Evolutionary conservation across 1,284 basidiomycete genomes (phyloP), one percentile per base, ranked within the genome.

Genomic region (Flammula alnicola): DNA sequence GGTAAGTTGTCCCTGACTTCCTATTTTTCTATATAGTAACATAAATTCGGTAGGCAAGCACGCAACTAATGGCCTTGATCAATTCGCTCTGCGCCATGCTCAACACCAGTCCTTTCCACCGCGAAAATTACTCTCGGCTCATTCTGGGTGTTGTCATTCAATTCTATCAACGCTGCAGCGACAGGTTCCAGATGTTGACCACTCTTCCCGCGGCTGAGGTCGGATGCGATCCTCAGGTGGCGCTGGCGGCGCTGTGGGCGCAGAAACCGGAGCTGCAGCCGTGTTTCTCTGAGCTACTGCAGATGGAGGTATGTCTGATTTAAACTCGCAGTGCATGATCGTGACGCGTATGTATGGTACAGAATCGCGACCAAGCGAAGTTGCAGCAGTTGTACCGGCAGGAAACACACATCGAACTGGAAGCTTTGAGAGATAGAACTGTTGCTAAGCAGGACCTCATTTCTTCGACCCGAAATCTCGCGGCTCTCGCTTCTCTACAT

Each of bases 91-190:
- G 95, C 62, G 80, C 83, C 6, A 98, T 98, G 94, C 80, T 98
- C 7, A 81, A 86, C 47, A 88, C 87, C 11, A 95, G 93, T n/a
- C 95, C 96, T 0, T 98, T 99, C 74, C 95, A 98, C 62, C 82
- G 88, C 51, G 96, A 98, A 66, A 94, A 87, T 65, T 95, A 98
- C 68, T 88, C 93, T 23, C 83, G 93, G n/a, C 76, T 99, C 30
- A 94, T 99, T 53, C 81, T 99, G 19, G 88, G 91, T n/a, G 90
- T 98, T 33, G 90, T 98, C 42, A 93, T 97, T 29, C 95, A 98
- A 66, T 98, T 95, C 67, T 98, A 98, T 64, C 93, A 97, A 65
- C 84, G 90, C 31, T 97, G 95, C 63, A 93, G 89, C 58, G 88
- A 94, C 61, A 79, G 88, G 23, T 98, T 93, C 70, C 86, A 92